These are phyloP conservation scores for Alternaria dauci DNA, from an alignment of 2,329 filamentous ascomycete species.

Conservation along the genomic window DNA sequence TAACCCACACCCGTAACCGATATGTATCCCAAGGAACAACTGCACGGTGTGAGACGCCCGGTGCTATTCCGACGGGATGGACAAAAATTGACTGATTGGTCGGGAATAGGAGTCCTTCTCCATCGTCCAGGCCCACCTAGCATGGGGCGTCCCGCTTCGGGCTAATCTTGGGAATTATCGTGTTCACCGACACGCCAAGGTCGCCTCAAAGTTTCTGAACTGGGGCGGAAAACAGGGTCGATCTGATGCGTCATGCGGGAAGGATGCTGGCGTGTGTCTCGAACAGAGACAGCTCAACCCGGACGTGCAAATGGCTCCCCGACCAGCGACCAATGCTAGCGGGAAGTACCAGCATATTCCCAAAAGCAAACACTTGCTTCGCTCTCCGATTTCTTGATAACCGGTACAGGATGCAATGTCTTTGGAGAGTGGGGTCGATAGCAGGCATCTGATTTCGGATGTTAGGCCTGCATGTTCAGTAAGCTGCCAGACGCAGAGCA, in stretches of 20 bases:
- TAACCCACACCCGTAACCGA: constrained; percentile 15
- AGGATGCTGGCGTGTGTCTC: background rate
- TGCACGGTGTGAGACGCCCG: constrained; percentile 14
- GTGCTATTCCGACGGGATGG: constrained; percentile 12
- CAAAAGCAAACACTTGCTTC: background rate
- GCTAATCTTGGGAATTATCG: background rate
- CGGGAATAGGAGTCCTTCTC: constrained; percentile 25
- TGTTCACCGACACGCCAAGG: constrained; percentile 10
- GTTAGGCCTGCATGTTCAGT: background rate
- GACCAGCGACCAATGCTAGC: constrained; percentile 4
- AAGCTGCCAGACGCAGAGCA: background rate
- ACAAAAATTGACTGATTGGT: constrained; percentile 12
- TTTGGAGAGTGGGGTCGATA: background rate
- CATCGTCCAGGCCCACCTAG: constrained; percentile 1
- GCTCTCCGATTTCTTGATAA: background rate
- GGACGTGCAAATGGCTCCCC: constrained; percentile 14
- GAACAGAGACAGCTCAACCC: background rate
- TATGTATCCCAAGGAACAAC: constrained; percentile 15
- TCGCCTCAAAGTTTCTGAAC: background rate
- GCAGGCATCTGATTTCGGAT: background rate
- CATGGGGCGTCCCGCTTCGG: constrained; percentile 3
- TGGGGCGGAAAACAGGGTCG: background rate
- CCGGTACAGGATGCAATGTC: background rate
- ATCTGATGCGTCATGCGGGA: constrained; percentile 12
- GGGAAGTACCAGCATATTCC: constrained; percentile 2